These are phyloP conservation scores for Colletotrichum kahawae DNA, from an alignment of 2,329 filamentous ascomycete species.

Conservation along the genomic window DNA sequence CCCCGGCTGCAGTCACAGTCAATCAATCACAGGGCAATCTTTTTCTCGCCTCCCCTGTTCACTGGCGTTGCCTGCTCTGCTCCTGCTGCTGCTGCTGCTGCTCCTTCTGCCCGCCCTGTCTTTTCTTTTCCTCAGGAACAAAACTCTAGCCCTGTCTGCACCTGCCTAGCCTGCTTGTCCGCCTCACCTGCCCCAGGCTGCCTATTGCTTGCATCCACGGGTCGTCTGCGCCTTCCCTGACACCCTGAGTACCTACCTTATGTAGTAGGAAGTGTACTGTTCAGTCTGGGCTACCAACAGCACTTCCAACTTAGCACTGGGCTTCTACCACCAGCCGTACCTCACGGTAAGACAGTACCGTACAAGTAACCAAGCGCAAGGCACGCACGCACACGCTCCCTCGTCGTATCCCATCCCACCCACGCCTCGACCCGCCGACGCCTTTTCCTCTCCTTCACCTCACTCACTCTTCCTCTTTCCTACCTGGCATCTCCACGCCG, in stretches of 20 bases:
- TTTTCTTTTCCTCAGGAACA: background rate
- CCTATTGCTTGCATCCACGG: background rate
- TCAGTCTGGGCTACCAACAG: background rate
- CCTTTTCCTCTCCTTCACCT: conserved; percentile 12
- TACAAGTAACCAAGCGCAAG: background rate
- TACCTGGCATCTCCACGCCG: conserved; percentile 4
- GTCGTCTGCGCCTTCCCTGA: background rate
- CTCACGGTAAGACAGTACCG: background rate
- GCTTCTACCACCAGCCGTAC: background rate
- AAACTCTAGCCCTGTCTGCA: background rate
- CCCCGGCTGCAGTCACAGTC: background rate
- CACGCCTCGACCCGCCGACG: background rate
- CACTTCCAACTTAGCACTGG: background rate
- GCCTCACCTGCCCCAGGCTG: background rate
- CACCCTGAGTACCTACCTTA: background rate
- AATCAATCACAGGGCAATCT: background rate
- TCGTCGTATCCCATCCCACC: background rate
- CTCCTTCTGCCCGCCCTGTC: background rate
- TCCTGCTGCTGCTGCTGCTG: background rate
- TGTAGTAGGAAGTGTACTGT: background rate
- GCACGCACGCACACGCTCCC: background rate
- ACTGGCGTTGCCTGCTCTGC: background rate
- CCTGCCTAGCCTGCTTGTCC: background rate
- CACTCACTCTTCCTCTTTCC: conserved; percentile 16
- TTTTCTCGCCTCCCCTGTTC: background rate